Evolutionary conservation across 768 basidiomycete genomes (phyloP).

Genomic region (Suillus subluteus): DNA sequence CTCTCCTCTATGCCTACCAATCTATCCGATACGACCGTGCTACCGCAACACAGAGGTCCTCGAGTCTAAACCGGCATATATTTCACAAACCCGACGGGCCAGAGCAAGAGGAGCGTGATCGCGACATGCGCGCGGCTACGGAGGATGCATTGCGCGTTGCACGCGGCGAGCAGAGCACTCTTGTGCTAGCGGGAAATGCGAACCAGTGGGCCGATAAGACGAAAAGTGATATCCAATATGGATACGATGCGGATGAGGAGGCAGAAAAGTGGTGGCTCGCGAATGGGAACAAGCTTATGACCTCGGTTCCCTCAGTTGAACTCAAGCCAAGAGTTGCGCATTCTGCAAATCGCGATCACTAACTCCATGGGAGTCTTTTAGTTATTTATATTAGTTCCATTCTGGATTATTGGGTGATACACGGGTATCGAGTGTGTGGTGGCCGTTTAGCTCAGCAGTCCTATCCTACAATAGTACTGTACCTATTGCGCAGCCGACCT

Average conservation of each 20-base stretch:
- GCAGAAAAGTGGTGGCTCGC: slow-evolving; percentile 55
- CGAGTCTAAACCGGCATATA: slow-evolving; percentile 52
- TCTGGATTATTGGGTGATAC: too few species aligned
- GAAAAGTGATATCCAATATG: slow-evolving; percentile 51
- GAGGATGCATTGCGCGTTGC: slow-evolving; percentile 36
- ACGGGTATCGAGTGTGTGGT: too few species aligned
- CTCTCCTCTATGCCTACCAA: slow-evolving; percentile 57
- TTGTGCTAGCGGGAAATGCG: slow-evolving; percentile 37
- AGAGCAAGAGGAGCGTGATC: slow-evolving; percentile 54
- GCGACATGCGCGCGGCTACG: slow-evolving; percentile 54
- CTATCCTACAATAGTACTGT: too few species aligned
- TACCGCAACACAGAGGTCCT: slow-evolving; percentile 50
- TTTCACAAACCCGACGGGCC: slow-evolving; percentile 62
- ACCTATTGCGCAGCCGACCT: too few species aligned
- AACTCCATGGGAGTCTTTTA: background rate
- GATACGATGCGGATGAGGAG: slow-evolving; percentile 56
- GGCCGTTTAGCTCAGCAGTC: too few species aligned
- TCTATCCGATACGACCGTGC: slow-evolving; percentile 53
- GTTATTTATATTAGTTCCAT: too few species aligned
- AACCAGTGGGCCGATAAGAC: slow-evolving; percentile 64
- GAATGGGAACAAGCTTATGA: slow-evolving; percentile 29
- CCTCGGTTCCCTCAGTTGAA: background rate
- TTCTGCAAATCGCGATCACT: background rate
- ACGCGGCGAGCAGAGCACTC: slow-evolving; percentile 18
- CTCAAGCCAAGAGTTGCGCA: background rate